Base-by-base conservation (phyloP, 1,284 basidiomycete species). In the Apiotrichum brassicae region DNA sequence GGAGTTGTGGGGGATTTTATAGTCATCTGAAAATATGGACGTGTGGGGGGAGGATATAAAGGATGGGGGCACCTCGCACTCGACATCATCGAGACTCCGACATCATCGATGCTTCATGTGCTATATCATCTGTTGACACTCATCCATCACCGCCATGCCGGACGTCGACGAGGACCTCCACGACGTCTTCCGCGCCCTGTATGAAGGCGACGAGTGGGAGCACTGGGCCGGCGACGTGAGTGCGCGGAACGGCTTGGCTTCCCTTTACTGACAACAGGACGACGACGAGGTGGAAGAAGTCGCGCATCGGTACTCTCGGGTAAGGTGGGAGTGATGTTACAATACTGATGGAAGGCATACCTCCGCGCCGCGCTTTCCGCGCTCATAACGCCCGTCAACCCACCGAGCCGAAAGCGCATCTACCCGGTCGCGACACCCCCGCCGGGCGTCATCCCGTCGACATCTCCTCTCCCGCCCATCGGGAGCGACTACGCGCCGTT, bases 401-500 rank as follows among this genome's bases (percentile, higher is more conserved):
- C 20, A 5, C 25, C 40, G 11, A 1, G 19, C 20, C 49, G 44
- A 34, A 36, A 42, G 7, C 49, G 46, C 9, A 38, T 55, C 28
- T 51, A 49, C 47, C 14, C 45, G 16, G 4, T 36, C 24, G 28
- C 33, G 19, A 1, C 36, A 13, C 7, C 26, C 6, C 4, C 40
- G 6, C 39, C 48, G 14, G 28, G 20, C 14, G 23, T 54, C 19
- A 56, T 61, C 23, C 48, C 60, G 6, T 67, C 63, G 2, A 64
- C 62, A 0, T 58, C 65, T 19, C 12, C 40, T 5, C 43, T 64
- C 14, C 64, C 63, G 0, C 23, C 51, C 11, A 18, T 18, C 22
- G n/a, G 5, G 4, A 13, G 7, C 7, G 33, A 54, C 0, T 71
- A 62, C 52, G 55, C 52, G 7, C 69, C 69, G 3, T 68, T 57